Evolutionary conservation across 2,329 filamentous ascomycete genomes (phyloP).

Genomic region (Elsinoe australis): DNA sequence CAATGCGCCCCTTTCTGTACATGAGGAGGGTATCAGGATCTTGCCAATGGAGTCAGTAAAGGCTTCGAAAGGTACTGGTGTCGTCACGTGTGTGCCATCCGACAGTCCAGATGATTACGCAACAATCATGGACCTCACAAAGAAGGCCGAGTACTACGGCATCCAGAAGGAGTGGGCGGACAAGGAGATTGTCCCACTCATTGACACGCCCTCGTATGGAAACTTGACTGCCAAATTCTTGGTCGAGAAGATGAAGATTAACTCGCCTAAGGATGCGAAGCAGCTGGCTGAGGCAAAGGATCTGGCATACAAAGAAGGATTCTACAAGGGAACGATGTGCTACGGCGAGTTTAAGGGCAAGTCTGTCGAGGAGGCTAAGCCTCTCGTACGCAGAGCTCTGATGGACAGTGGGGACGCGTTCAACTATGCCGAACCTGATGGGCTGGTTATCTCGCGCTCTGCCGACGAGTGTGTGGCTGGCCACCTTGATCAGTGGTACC

Average conservation of each 20-base stretch:
- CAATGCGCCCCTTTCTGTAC: slow-evolving; percentile 77
- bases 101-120: slow-evolving; percentile 95
- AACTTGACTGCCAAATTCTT: slow-evolving; percentile 75
- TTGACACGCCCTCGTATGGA: slow-evolving; percentile 79
- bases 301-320: slow-evolving; percentile 92
- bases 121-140: slow-evolving; percentile 76
- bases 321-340: slow-evolving; percentile 88
- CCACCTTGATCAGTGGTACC: slow-evolving; percentile 93
- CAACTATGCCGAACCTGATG: slow-evolving; percentile 87
- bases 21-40: slow-evolving; percentile 76
- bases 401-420: slow-evolving; percentile 75
- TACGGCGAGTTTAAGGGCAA: slow-evolving; percentile 82
- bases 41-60: slow-evolving; percentile 93
- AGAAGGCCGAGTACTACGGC: slow-evolving; percentile 93
- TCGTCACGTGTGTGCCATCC: slow-evolving; percentile 91
- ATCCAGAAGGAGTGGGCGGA: slow-evolving; percentile 97
- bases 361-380: slow-evolving; percentile 78
- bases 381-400: slow-evolving; percentile 70
- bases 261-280: slow-evolving; percentile 88
- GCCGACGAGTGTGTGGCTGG: slow-evolving; percentile 90
- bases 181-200: slow-evolving; percentile 80
- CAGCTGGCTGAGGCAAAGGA: slow-evolving; percentile 92
- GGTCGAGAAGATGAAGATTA: slow-evolving; percentile 90
- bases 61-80: slow-evolving; percentile 88
- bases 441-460: slow-evolving; percentile 78